These are phyloP conservation scores for Angophora floribunda DNA, from an alignment of 345 rosid species.

Conservation along the genomic window DNA sequence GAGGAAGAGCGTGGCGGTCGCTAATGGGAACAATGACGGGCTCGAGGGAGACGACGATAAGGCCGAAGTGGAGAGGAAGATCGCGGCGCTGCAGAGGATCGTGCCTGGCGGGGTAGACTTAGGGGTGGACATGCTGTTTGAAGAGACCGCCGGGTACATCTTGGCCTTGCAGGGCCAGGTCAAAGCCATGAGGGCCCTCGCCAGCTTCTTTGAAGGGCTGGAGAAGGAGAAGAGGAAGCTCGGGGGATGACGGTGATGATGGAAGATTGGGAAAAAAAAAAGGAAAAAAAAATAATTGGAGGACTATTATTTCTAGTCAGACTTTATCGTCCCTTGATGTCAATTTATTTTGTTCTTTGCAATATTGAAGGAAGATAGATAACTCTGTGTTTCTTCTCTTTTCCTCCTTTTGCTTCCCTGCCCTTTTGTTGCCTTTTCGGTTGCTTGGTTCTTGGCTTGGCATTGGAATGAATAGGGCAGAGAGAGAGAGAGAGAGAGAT, in stretches of 20 bases:
- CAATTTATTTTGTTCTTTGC: neutral
- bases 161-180: slow-evolving; percentile 50
- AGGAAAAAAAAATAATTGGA: neutral
- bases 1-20: neutral
- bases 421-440: neutral
- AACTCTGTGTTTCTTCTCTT: neutral
- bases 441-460: neutral
- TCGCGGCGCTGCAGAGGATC: slow-evolving; percentile 59
- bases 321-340: neutral
- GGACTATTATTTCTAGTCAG: neutral
- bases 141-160: slow-evolving; percentile 69
- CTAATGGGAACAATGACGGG: too few species aligned
- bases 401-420: neutral
- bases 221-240: slow-evolving; percentile 42
- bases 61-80: slow-evolving; percentile 39
- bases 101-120: slow-evolving; percentile 65
- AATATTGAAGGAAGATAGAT: neutral
- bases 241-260: slow-evolving; percentile 19
- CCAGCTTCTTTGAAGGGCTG: slow-evolving; percentile 34
- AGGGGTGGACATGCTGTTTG: slow-evolving; percentile 48
- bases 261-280: neutral
- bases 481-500: neutral
- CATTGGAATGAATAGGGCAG: neutral
- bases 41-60: slow-evolving; percentile 19
- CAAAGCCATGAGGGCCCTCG: slow-evolving; percentile 46